A percentile compares a stretch with the other conserved stretches of the same genome.
Conservation (phyloP, 768 basidiomycete genomes). For the Leccinum barrowsii region DNA sequence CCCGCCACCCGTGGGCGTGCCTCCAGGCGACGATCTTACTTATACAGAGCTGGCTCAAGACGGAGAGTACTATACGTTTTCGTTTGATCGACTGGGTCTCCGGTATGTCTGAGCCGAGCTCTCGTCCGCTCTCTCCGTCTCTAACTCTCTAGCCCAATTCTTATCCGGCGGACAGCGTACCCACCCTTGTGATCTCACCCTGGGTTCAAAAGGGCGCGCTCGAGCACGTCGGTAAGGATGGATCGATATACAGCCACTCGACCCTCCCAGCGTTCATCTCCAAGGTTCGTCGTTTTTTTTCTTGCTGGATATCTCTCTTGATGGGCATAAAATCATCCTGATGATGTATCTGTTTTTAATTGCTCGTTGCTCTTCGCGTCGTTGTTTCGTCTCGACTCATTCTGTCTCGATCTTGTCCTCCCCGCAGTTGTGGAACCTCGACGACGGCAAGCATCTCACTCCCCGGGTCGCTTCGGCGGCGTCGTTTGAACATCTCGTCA, state of each 20-base stretch:
- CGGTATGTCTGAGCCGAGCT: constrained; percentile 8
- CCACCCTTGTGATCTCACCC: constrained; percentile 22
- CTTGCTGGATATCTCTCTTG: background rate
- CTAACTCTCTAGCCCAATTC: background rate
- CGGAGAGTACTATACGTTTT: constrained; percentile 18
- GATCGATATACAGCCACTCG: constrained; percentile 20
- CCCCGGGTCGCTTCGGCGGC: constrained; percentile 19
- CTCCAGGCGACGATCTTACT: constrained; percentile 22
- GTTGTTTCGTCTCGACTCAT: background rate
- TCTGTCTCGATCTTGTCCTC: background rate
- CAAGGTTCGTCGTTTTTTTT: constrained; percentile 9
- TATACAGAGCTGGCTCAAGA: constrained; percentile 22
- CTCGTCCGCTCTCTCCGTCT: background rate
- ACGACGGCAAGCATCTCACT: constrained; percentile 19
- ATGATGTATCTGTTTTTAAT: background rate
- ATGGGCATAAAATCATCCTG: background rate
- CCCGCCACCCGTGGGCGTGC: constrained; percentile 18
- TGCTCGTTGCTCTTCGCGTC: background rate
- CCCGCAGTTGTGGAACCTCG: constrained; percentile 25
- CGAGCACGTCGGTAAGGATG: constrained; percentile 6
- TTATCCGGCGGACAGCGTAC: constrained; percentile 8
- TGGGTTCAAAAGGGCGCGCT: constrained; percentile 23
- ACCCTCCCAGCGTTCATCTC: constrained; percentile 20
- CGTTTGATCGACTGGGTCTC: constrained; percentile 23
- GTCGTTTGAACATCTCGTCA: constrained; percentile 25